phyloP scores from a whole-genome alignment of 1,284 basidiomycete genomes.

The Athelia sp. region DNA sequence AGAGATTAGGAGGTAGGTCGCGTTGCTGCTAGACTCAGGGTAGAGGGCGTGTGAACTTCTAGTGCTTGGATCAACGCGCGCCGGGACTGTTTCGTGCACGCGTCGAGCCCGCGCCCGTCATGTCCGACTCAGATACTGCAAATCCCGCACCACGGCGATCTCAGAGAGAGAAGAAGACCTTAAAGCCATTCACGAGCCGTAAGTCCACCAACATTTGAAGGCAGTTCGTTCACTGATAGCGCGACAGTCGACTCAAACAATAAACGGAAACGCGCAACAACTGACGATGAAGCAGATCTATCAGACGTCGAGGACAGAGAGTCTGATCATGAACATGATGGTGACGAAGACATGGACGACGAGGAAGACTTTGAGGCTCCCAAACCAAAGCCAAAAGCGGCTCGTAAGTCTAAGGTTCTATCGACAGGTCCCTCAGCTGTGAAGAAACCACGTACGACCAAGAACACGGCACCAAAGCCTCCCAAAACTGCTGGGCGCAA shows the following conservation, averaged over 20 bases:
- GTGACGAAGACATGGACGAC: slow-evolving; percentile 36
- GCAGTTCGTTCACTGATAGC: slow-evolving; percentile 12
- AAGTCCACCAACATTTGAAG: slow-evolving; percentile 13
- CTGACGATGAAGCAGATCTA: slow-evolving; percentile 18
- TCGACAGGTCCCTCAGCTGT: slow-evolving; percentile 37
- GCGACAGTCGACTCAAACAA: slow-evolving; percentile 18
- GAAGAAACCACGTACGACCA: slow-evolving; percentile 54
- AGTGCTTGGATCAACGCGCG: too few relatives aligned
- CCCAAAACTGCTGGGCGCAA: slow-evolving; percentile 27
- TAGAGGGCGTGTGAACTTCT: too few relatives aligned
- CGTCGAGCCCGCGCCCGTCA: slow-evolving; percentile 14
- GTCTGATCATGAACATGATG: slow-evolving; percentile 27
- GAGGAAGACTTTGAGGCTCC: slow-evolving; percentile 33
- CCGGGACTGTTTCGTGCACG: too few relatives aligned
- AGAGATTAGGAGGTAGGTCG: too few relatives aligned
- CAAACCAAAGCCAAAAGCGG: slow-evolving; percentile 36
- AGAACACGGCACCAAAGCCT: slow-evolving; percentile 31
- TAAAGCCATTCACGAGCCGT: slow-evolving; percentile 50
- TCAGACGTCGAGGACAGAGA: slow-evolving; percentile 15
- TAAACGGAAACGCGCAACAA: slow-evolving; percentile 35
- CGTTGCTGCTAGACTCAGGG: too few relatives aligned
- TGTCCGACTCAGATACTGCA: slow-evolving; percentile 39
- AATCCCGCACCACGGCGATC: slow-evolving; percentile 50
- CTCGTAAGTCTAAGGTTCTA: slow-evolving; percentile 35
- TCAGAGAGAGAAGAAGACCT: slow-evolving; percentile 55